A percentile compares a stretch with the other conserved stretches of the same genome.
Evolutionary conservation across 768 basidiomycete species (phyloP).

Genomic region (Leucosporidium scottii): DNA sequence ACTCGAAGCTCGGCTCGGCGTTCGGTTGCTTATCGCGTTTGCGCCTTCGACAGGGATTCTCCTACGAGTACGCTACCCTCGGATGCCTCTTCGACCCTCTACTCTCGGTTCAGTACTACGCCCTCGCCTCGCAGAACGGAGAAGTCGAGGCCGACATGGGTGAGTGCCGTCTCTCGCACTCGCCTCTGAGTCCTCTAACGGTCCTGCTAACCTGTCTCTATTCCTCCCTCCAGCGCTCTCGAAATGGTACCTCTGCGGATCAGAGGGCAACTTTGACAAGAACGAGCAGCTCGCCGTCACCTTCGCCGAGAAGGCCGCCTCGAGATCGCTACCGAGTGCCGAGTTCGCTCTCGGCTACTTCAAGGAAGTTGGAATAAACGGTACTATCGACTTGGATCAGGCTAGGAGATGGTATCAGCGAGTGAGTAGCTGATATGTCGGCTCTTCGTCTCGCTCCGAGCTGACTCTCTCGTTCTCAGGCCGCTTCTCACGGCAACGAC

Average conservation of each 20-base stretch:
- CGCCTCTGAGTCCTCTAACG: no score
- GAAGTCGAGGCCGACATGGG: constrained; percentile 93
- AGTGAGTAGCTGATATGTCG: constrained; percentile 42
- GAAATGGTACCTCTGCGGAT: constrained; percentile 95
- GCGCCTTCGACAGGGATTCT: constrained; percentile 51
- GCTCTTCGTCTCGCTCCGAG: neutral
- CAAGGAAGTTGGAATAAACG: constrained; percentile 82
- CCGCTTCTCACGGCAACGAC: constrained; percentile 65
- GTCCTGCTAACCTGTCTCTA: neutral
- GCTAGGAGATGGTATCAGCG: constrained; percentile 72
- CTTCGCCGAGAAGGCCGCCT: constrained; percentile 71
- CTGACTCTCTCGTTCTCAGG: constrained; percentile 37
- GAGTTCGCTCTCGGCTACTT: constrained; percentile 98
- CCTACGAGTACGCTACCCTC: constrained; percentile 81
- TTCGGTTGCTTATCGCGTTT: neutral
- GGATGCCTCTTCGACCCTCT: constrained; percentile 83
- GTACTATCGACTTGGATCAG: constrained; percentile 47
- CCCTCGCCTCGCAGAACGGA: constrained; percentile 66
- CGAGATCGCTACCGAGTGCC: constrained; percentile 58
- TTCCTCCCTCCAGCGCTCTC: constrained; percentile 51
- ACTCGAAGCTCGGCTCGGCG: no score
- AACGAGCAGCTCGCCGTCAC: constrained; percentile 59
- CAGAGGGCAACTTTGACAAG: constrained; percentile 44
- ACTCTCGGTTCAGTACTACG: constrained; percentile 82
- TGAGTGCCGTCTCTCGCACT: constrained; percentile 4